Base-by-base conservation (phyloP, 2,329 filamentous ascomycete genomes). In the Teratosphaeria pseudoeucalypti region DNA sequence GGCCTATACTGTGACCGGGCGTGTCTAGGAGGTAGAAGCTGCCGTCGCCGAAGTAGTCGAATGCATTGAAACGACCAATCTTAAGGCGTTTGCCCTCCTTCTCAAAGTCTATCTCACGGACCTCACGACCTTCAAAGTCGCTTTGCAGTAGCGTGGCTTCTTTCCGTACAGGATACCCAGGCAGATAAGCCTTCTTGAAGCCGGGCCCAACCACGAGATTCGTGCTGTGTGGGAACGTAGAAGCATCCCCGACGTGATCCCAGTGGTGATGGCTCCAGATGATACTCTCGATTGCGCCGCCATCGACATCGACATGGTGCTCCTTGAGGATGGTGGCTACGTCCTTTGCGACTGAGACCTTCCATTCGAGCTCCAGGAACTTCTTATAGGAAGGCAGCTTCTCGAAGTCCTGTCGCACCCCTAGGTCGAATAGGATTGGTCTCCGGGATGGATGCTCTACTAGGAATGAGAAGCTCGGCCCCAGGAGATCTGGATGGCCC, bases 41-140 rank as follows among this genome's bases (percentile, higher is more conserved):
- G 0, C 81, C 81, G 65, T 85, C 82, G 2, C 77, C 76, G 58
- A 83, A 84, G 65, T 77, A 83, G 65, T 85, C 82, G 29, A 73
- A 69, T 1, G 79, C 79, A 34, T 72, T 64, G 65, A 80, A 81
- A 9, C 73, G 66, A 1, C 77, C 79, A 23, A 81, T 76, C 60
- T 75, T 73, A 2, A 77, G 59, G 5, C 63, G 67, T n/a, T 64
- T 63, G 27, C 67, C 62, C 52, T 71, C 65, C 49, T 72, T 70
- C n/a, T 68, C 61, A 39, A 77, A 72, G 49, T 65, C 58, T 9
- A 76, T 65, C 58, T 75, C 73, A 4, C 65, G 63, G 1, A 78
- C 64, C 29, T 74, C 63, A 52, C 78, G 70, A 5, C 68, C 66
- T 54, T 72, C 66, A 59, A 76, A 78, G 60, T 78, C 76, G 26